Evolutionary conservation across 2,329 filamentous ascomycete species (phyloP), one percentile per base, ranked within the genome.

Genomic region (Cytospora leucostoma): DNA sequence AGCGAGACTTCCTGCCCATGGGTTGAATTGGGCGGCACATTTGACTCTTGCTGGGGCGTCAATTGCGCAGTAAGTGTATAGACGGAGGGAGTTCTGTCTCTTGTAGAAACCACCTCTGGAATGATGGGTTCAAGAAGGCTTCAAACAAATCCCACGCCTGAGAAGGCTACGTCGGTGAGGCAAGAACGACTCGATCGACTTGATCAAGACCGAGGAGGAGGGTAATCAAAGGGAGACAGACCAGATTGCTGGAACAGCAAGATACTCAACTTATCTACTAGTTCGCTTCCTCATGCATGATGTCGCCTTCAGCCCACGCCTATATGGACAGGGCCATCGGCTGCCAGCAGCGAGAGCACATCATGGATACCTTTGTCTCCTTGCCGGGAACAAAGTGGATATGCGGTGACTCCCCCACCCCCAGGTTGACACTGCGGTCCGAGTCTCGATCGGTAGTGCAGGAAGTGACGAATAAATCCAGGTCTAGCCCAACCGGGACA

Each of bases 201-300:
- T 32, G 47, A 51, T 34, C 51, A 47, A 33, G 17, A 7, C 47
- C 35, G 37, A 37, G 34, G n/a, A 55, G 27, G 53, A 49, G 5
- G n/a, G 35, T 15, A 40, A 61, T 32, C 12, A 54, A 38, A 37
- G 32, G 33, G 21, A 35, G 19, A 56, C 34, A 44, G 53, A 49
- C 27, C 27, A 19, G 44, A 52, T 21, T 32, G 12, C n/a, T 13
- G 15, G 44, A 52, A 32, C 58, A 55, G 51, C 58, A 55, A 49
- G 51, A 32, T 52, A 37, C 51, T 61, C 58, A 51, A 40, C 59
- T 61, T 61, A 61, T 61, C 59, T 55, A 55, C 54, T 50, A 21
- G 37, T 44, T 33, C 51, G 5, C 32, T 21, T 52, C 50, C 51
- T 54, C 47, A 5, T 37, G 50, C 15, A 21, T 33, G 7, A n/a